Conservation (phyloP, 306 rosid species). For the Malus domestica region DNA sequence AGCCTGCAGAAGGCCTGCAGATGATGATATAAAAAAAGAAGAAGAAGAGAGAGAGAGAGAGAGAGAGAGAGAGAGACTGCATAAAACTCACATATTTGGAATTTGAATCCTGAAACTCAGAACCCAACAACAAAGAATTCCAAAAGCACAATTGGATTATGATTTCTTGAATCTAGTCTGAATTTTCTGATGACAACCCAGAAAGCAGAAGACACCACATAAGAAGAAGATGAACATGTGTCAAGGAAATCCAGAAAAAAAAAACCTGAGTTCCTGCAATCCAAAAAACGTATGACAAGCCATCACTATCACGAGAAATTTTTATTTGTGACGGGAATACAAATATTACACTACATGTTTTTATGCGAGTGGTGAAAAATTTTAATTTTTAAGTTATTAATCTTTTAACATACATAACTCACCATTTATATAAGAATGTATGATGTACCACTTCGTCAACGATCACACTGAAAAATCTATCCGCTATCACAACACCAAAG, state of each 20-base stretch:
- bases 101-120: not conserved
- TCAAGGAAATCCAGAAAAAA: not conserved
- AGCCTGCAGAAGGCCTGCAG: not conserved
- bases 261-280: not conserved
- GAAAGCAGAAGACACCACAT: not conserved
- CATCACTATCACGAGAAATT: not conserved
- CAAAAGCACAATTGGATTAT: not conserved
- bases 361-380: accelerated
- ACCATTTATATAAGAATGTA: accelerated
- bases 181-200: constrained; percentile 5
- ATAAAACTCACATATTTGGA: not conserved
- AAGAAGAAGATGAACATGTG: not conserved
- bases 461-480: not conserved
- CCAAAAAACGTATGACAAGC: not conserved
- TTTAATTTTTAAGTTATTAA: no score
- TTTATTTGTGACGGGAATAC: no score
- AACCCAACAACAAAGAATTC: not conserved
- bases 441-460: no score
- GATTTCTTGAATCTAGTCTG: not conserved
- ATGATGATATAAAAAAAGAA: not conserved
- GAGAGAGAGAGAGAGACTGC: not conserved
- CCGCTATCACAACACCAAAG: no score
- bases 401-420: no score
- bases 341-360: no score
- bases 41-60: not conserved